Evolutionary conservation across 2,329 filamentous ascomycete genomes (phyloP), one percentile per base, ranked within the genome.

Genomic region (Curvularia verruculosa): DNA sequence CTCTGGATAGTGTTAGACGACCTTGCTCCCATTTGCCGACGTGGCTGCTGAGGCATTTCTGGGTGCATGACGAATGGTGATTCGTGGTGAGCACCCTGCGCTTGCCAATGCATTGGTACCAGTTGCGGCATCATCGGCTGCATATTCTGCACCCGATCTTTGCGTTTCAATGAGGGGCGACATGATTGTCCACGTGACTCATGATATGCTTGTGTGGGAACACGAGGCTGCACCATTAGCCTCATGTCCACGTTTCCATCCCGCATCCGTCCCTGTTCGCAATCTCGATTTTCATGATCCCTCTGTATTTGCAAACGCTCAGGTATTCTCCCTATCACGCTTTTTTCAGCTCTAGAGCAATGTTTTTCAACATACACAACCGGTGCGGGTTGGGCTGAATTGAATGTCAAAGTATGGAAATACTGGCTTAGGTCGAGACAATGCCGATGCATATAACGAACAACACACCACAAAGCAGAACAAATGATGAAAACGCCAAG

Each of bases 401-500:
- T 39, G 4, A 52, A 47, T 13, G 41, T 52, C 2, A 61, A 12
- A 0, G 49, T 2, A 8, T 63, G 56, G 26, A 68, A 58, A 59
- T 63, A 71, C 10, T 63, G 56, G 28, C 60, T 60, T 2, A 73
- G 24, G 21, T 66, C 54, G 2, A 56, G 21, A 23, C 66, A 69
- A 36, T 55, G 34, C 3, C 39, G 47, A 19, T 66, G 57, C 9
- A 72, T 60, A 28, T 57, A 71, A 23, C 55, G 49, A 7, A 65
- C 58, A 0, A 65, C 23, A 23, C 53, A 64, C 56, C 65, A 70
- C 1, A 71, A 31, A 1, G 43, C 52, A 4, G 66, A 49, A 48
- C 60, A 70, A 1, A 72, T 52, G 5, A 71, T 28, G 3, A 52
- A 50, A 0, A 63, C 41, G 13, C 70, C 69, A 47, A 70, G 70